Conservation (phyloP, 2,329 filamentous ascomycete genomes). For the Uncinocarpus reesii region DNA sequence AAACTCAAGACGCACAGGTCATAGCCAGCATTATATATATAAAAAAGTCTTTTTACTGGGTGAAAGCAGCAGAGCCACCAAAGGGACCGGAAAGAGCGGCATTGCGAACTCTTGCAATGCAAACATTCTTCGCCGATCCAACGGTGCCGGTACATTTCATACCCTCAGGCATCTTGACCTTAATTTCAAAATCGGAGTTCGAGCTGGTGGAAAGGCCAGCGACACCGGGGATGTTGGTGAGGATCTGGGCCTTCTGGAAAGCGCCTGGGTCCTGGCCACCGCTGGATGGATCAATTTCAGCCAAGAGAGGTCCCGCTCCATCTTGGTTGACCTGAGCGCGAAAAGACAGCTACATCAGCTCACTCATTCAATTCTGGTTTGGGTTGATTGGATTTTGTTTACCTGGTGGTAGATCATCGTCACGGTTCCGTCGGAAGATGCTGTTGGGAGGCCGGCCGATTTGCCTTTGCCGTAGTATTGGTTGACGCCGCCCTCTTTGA, state of each 20-base stretch:
- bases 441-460: not conserved
- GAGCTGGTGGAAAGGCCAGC: constrained; percentile 6
- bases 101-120: constrained; percentile 7
- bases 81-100: constrained; percentile 7
- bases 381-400: not conserved
- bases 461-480: constrained; percentile 5
- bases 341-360: not conserved
- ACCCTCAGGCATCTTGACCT: constrained; percentile 4
- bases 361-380: not conserved
- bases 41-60: constrained; percentile 1
- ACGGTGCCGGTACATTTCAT: constrained; percentile 5
- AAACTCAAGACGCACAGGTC: not conserved
- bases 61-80: constrained; percentile 9
- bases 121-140: constrained; percentile 7
- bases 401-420: constrained; percentile 9
- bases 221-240: constrained; percentile 3
- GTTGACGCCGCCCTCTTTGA: not conserved
- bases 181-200: constrained; percentile 8
- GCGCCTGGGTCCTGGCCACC: constrained; percentile 5
- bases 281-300: constrained; percentile 3
- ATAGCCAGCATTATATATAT: not conserved
- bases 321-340: constrained; percentile 9
- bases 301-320: constrained; percentile 1
- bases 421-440: constrained; percentile 1
- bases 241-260: constrained; percentile 5